phyloP scores from a whole-genome alignment of 2,329 filamentous ascomycete genomes.

The Neocucurbitaria cava region DNA sequence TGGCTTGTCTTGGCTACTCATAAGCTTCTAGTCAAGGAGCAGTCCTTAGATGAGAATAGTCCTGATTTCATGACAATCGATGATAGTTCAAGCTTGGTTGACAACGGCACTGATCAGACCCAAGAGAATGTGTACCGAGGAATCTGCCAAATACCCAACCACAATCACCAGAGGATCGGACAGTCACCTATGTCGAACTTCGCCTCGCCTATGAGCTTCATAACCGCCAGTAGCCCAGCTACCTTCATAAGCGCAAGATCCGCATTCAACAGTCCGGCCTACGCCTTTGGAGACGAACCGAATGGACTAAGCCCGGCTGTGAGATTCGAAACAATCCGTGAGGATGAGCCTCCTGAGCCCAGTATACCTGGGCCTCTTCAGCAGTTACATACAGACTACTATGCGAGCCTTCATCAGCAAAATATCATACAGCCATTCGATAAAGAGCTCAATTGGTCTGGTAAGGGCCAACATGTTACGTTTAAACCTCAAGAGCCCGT shows the following conservation, averaged over 20 bases:
- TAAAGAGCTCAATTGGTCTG: slow-evolving; percentile 29
- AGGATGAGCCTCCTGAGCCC: not conserved
- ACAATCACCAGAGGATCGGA: not conserved
- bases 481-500: slow-evolving; percentile 13
- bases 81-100: too few relatives aligned
- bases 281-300: not conserved
- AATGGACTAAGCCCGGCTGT: not conserved
- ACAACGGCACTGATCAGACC: too few relatives aligned
- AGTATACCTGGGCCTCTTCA: not conserved
- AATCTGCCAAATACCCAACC: not conserved
- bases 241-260: slow-evolving; percentile 5
- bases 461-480: slow-evolving; percentile 28
- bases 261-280: not conserved
- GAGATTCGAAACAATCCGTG: not conserved
- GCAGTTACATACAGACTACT: not conserved
- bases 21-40: too few relatives aligned
- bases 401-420: not conserved
- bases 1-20: too few relatives aligned
- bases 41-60: too few relatives aligned
- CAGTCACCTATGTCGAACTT: slow-evolving; percentile 3
- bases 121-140: too few relatives aligned
- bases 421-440: slow-evolving; percentile 7
- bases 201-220: not conserved
- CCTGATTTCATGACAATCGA: too few relatives aligned
- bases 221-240: slow-evolving; percentile 1